Evolutionary conservation across 805 yeast species (phyloP).

Genomic region (Wickerhamomyces sydowiorum): DNA sequence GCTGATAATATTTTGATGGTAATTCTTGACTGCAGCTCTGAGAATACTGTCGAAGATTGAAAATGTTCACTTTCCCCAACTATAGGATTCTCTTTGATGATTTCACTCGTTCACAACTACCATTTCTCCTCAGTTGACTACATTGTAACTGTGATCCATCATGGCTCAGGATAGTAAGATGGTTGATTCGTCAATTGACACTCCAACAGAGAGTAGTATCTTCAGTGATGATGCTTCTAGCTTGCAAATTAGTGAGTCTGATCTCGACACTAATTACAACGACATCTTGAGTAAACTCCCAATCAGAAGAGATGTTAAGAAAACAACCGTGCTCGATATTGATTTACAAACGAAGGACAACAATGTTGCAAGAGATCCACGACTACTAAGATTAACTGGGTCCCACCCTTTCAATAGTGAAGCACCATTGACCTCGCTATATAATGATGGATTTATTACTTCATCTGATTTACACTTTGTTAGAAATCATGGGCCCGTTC

Average conservation of each 20-base stretch:
- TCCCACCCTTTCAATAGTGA: conserved; percentile 30
- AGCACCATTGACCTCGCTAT: conserved; percentile 24
- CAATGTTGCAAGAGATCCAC: conserved; percentile 25
- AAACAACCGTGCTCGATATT: conserved; percentile 15
- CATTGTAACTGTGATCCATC: background rate
- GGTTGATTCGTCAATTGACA: background rate
- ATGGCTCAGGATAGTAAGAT: background rate
- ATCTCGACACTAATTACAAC: background rate
- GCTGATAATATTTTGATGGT: too few species aligned
- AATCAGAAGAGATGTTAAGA: conserved; percentile 5
- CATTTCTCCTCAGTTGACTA: too few species aligned
- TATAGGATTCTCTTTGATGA: too few species aligned
- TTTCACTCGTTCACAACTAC: too few species aligned
- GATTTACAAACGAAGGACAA: conserved; percentile 26
- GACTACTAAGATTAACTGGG: conserved; percentile 27
- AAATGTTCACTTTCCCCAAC: too few species aligned
- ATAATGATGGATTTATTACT: conserved; percentile 26
- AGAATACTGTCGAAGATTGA: too few species aligned
- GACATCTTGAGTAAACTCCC: background rate
- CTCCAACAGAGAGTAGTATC: background rate
- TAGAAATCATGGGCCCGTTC: conserved; percentile 30
- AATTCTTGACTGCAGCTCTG: too few species aligned
- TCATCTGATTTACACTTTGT: conserved; percentile 28
- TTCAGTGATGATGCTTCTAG: background rate
- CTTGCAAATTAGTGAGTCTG: background rate